A percentile compares a stretch with the other conserved stretches of the same genome.
Conservation (phyloP, 2,329 filamentous ascomycete species). For the Mariannaea elegans region DNA sequence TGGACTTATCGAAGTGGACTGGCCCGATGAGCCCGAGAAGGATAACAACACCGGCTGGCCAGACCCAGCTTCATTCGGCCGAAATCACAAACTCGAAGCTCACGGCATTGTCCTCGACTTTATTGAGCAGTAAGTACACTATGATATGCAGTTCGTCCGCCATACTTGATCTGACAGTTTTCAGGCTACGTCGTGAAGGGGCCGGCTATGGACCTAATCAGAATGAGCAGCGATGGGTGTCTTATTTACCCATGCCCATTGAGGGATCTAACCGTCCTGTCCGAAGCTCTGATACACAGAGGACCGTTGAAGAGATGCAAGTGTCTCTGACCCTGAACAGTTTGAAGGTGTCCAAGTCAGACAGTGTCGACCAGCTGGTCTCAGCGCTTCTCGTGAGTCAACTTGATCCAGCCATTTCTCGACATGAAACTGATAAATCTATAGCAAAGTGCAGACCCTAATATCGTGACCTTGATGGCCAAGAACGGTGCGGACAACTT, state of each 20-base stretch:
- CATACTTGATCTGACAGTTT: conserved; percentile 27
- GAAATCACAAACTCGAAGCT: conserved; percentile 70
- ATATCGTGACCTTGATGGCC: conserved; percentile 59
- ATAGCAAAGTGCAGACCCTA: conserved; percentile 56
- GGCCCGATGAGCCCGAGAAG: conserved; percentile 65
- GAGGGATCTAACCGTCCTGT: conserved; percentile 32
- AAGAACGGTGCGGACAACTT: conserved; percentile 56
- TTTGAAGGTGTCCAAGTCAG: conserved; percentile 60
- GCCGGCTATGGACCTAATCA: conserved; percentile 48
- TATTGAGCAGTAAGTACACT: conserved; percentile 66
- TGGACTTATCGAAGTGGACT: conserved; percentile 75
- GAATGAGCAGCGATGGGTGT: conserved; percentile 43
- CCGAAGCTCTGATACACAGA: conserved; percentile 49
- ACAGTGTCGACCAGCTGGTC: conserved; percentile 63
- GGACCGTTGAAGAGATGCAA: conserved; percentile 69
- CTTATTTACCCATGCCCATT: conserved; percentile 37
- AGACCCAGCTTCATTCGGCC: conserved; percentile 69
- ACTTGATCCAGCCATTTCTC: neutral
- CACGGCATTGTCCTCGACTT: conserved; percentile 77
- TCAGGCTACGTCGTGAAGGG: conserved; percentile 49
- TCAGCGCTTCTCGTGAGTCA: conserved; percentile 69
- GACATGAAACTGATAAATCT: conserved; percentile 22
- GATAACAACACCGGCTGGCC: conserved; percentile 65
- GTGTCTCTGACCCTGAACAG: conserved; percentile 71
- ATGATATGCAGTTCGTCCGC: neutral